Evolutionary conservation across 768 basidiomycete species (phyloP), one percentile per base, ranked within the genome.

Genomic region (Rhizopogon salebrosus): DNA sequence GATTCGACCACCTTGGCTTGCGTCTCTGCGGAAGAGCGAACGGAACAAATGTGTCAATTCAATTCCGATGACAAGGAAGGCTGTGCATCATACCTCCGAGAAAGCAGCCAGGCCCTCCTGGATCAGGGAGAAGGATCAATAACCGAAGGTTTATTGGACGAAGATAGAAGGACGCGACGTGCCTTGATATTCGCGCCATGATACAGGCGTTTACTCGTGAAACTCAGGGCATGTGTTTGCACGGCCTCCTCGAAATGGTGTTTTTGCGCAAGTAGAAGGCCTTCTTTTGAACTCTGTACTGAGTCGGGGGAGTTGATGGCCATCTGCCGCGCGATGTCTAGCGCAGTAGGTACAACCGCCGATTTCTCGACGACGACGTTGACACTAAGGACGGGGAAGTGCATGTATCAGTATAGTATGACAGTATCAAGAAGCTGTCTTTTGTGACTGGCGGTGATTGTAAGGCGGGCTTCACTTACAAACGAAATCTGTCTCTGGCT

Each of bases 61-160:
- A 36, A 50, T 27, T 16, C 16, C 26, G 18, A 22, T 42, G 49
- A 29, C 20, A 38, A 40, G 31, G 45, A 54, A 36, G 49, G 41
- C 45, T 49, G 42, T 40, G 42, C 34, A 38, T 62, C 76, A 58
- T 55, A 86, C 85, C 77, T 84, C 81, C 11, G 70, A 60, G 62
- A 89, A 90, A 4, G 88, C 88, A 57, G 72, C 70, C 35, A 90
- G 65, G 3, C 89, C 88, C 71, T 89, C 87, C 85, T 86, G 56
- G 8, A 57, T 23, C 37, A 31, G 34, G 45, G 29, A 22, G 45
- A 50, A 24, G 13, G 29, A 51, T 50, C 52, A 43, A 45, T 54
- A 36, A 40, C 31, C 49, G 50, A 48, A 45, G 34, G 41, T 49
- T 41, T 29, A 55, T 52, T 3, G 43, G 46, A 54, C 23, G 27